Conservation (phyloP, 345 rosid genomes). For the Pseudoturritis turrita region DNA sequence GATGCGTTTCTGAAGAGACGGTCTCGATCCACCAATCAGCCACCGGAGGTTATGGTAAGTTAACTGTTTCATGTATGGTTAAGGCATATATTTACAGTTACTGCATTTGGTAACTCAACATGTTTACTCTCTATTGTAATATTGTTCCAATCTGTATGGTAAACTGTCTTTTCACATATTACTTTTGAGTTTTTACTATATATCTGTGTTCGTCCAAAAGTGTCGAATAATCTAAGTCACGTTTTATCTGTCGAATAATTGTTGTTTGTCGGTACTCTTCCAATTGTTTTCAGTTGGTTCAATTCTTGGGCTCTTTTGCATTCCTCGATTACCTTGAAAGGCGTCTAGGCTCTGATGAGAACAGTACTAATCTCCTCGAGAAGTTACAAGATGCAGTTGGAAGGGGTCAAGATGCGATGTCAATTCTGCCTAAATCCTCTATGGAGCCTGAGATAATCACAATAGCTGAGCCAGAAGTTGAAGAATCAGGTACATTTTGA, state of each 20-base stretch:
- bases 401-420: constrained; percentile 90
- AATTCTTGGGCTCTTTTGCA: constrained; percentile 80
- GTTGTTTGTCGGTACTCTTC: neutral
- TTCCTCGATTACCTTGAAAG: constrained; percentile 94
- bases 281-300: constrained; percentile 54
- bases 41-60: constrained; percentile 85
- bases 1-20: constrained; percentile 94
- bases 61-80: constrained; percentile 16
- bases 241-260: neutral
- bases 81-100: constrained; percentile 10
- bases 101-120: neutral
- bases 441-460: constrained; percentile 84
- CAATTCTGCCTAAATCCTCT: constrained; percentile 60
- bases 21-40: constrained; percentile 85
- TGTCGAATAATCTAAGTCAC: neutral
- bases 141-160: neutral
- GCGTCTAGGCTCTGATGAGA: constrained; percentile 64
- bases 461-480: constrained; percentile 78
- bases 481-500: constrained; percentile 53
- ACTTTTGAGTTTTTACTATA: neutral
- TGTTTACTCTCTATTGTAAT: neutral
- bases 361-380: constrained; percentile 73
- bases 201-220: constrained; percentile 4
- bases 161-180: constrained; percentile 7
- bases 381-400: constrained; percentile 95